phyloP scores from a whole-genome alignment of 164 flowering plant genomes.

The Macadamia integrifolia region DNA sequence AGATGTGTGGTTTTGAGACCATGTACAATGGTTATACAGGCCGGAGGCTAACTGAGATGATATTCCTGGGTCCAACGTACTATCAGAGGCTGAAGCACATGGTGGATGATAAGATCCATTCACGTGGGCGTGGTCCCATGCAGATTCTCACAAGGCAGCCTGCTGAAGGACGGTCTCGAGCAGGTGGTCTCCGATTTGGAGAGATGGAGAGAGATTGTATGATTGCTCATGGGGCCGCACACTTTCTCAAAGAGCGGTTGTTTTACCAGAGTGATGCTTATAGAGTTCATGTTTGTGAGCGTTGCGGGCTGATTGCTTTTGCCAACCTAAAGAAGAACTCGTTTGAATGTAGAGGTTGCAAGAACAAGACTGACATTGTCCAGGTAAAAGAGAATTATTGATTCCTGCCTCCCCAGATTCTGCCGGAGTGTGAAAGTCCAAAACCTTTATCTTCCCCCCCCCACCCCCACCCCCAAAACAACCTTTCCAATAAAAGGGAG shows the following conservation, averaged over 20 bases:
- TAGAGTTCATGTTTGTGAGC: slow-evolving; percentile 86
- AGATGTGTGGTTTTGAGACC: slow-evolving; percentile 96
- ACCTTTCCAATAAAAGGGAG: background rate
- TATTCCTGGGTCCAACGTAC: slow-evolving; percentile 95
- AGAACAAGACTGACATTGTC: slow-evolving; percentile 90
- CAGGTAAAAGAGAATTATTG: slow-evolving; percentile 45
- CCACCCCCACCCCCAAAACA: background rate
- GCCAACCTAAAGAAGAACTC: slow-evolving; percentile 93
- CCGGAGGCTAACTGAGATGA: slow-evolving; percentile 65
- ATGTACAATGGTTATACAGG: slow-evolving; percentile 99
- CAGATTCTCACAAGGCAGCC: slow-evolving; percentile 98
- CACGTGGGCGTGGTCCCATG: slow-evolving; percentile 93
- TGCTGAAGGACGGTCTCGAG: slow-evolving; percentile 95
- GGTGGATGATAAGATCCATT: slow-evolving; percentile 98
- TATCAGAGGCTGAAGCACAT: slow-evolving; percentile 95
- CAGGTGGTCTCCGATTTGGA: slow-evolving; percentile 97
- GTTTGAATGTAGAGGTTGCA: slow-evolving; percentile 92
- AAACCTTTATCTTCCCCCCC: background rate
- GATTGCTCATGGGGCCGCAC: slow-evolving; percentile 97
- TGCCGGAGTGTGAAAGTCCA: too few relatives aligned
- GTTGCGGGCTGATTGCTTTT: slow-evolving; percentile 85
- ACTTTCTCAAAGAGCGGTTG: slow-evolving; percentile 77
- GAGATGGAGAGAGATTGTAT: slow-evolving; percentile 97
- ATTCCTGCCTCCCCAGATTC: too few relatives aligned
- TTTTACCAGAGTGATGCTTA: slow-evolving; percentile 98